phyloP scores from a whole-genome alignment of 2,329 filamentous ascomycete genomes.

The Zymoseptoria pseudotritici region DNA sequence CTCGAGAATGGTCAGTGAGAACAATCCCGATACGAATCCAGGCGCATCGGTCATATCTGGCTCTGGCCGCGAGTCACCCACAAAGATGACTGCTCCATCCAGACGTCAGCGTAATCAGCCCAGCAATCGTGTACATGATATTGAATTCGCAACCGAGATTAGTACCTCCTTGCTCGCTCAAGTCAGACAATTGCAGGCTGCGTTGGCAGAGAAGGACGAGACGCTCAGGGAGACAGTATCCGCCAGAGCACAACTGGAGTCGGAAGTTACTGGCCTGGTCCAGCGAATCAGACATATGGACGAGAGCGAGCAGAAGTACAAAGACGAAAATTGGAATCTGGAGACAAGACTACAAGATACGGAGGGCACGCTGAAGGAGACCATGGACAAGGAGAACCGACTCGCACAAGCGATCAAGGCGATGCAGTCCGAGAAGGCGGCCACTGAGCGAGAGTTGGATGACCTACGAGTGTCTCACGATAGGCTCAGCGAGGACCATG shows the following conservation, averaged over 20 bases:
- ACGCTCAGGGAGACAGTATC: slow-evolving; percentile 65
- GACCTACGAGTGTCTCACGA: slow-evolving; percentile 75
- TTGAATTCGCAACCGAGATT: slow-evolving; percentile 97
- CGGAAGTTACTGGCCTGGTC: slow-evolving; percentile 70
- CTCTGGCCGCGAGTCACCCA: slow-evolving; percentile 76
- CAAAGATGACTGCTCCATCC: slow-evolving; percentile 72
- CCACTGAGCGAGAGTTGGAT: slow-evolving; percentile 78
- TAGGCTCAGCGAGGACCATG: slow-evolving; percentile 74
- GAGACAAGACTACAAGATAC: slow-evolving; percentile 88
- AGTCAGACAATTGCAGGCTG: slow-evolving; percentile 78
- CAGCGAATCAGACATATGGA: slow-evolving; percentile 77
- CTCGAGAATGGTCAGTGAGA: slow-evolving; percentile 31
- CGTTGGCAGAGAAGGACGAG: slow-evolving; percentile 83
- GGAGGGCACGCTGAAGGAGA: slow-evolving; percentile 63
- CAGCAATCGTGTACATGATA: slow-evolving; percentile 81
- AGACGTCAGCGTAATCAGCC: slow-evolving; percentile 87
- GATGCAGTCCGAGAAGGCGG: slow-evolving; percentile 65
- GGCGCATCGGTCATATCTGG: slow-evolving; percentile 57
- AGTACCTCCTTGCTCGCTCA: slow-evolving; percentile 91
- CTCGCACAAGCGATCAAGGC: slow-evolving; percentile 65
- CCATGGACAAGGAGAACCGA: slow-evolving; percentile 74
- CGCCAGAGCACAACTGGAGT: slow-evolving; percentile 72
- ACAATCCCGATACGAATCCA: slow-evolving; percentile 20
- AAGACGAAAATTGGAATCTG: slow-evolving; percentile 97
- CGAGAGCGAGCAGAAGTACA: slow-evolving; percentile 91